Percentiles rank a stretch among this genome's conserved stretches.
These are phyloP conservation scores for Pachyrhizus erosus DNA, from an alignment of 306 rosid genomes.

Conservation along the genomic window DNA sequence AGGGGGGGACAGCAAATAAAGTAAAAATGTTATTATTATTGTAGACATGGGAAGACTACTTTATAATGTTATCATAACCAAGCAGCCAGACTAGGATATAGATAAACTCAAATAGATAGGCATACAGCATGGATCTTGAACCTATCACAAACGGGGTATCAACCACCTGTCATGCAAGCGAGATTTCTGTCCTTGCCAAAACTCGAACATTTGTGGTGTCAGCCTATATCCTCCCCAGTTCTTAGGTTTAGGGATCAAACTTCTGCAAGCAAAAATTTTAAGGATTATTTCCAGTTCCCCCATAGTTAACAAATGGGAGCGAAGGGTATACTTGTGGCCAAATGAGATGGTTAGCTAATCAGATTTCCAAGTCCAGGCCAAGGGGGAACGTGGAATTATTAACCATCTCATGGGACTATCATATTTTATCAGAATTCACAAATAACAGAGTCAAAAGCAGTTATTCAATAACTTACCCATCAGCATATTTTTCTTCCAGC, in stretches of 20 bases:
- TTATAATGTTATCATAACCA: neutral
- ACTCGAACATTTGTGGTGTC: constrained; percentile 80
- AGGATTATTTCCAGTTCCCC: constrained; percentile 40
- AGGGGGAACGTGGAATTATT: constrained; percentile 18
- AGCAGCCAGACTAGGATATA: neutral
- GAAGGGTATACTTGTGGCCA: constrained; percentile 27
- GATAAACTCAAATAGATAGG: constrained; percentile 11
- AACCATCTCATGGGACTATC: constrained; percentile 19
- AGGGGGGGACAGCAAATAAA: neutral
- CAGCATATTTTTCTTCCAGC: constrained; percentile 74
- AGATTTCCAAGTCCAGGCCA: constrained; percentile 24
- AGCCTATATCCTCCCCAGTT: constrained; percentile 98
- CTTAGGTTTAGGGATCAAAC: constrained; percentile 84
- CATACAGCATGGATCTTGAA: constrained; percentile 17
- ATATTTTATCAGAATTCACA: constrained; percentile 29
- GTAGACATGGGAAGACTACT: neutral
- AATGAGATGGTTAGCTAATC: constrained; percentile 25
- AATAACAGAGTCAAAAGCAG: constrained; percentile 22
- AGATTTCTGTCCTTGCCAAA: constrained; percentile 98
- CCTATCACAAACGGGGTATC: constrained; percentile 62
- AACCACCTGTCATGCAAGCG: constrained; percentile 99
- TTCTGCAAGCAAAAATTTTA: constrained; percentile 60
- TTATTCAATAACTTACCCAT: constrained; percentile 70
- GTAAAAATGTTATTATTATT: neutral
- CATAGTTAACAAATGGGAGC: constrained; percentile 32